Evolutionary conservation across 257 asterid species (phyloP).

Genomic region (Apocynum venetum): DNA sequence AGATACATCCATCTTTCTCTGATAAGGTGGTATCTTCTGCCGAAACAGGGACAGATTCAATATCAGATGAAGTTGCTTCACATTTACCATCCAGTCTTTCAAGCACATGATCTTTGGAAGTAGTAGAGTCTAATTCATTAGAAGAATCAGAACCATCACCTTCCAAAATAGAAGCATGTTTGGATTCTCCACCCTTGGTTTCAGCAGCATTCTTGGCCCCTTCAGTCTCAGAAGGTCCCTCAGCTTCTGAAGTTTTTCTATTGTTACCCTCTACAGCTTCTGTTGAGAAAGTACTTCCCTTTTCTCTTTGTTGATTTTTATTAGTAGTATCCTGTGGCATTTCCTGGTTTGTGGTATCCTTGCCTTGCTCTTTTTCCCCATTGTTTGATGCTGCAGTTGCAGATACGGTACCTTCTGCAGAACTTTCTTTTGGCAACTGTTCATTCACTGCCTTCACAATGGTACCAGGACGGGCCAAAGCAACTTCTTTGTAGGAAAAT

Average conservation of each 20-base stretch:
- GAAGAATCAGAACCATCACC: conserved; percentile 26
- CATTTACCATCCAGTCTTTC: conserved; percentile 24
- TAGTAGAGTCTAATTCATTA: conserved; percentile 17
- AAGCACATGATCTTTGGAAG: conserved; percentile 16
- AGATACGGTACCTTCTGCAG: conserved; percentile 25
- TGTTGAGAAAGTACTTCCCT: not conserved
- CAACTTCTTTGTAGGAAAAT: conserved; percentile 88
- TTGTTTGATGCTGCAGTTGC: conserved; percentile 12
- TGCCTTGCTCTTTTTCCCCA: conserved; percentile 26
- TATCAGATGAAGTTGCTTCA: conserved; percentile 24
- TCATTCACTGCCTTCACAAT: conserved; percentile 68
- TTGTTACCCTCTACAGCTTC: conserved; percentile 24
- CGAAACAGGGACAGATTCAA: conserved; percentile 20
- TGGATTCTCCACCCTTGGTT: conserved; percentile 24
- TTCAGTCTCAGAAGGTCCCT: conserved; percentile 14
- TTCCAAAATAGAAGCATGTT: conserved; percentile 19
- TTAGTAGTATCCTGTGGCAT: conserved; percentile 21
- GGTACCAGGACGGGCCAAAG: conserved; percentile 88
- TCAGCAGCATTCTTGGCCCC: conserved; percentile 26
- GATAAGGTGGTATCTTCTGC: conserved; percentile 19
- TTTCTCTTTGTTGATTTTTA: conserved; percentile 25
- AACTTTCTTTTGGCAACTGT: conserved; percentile 36
- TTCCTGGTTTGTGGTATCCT: conserved; percentile 30
- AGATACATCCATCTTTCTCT: conserved; percentile 32
- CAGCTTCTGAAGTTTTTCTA: conserved; percentile 30